Evolutionary conservation across 2,329 filamentous ascomycete genomes (phyloP), one percentile per base, ranked within the genome.

Genomic region (Byssochlamys sp.): DNA sequence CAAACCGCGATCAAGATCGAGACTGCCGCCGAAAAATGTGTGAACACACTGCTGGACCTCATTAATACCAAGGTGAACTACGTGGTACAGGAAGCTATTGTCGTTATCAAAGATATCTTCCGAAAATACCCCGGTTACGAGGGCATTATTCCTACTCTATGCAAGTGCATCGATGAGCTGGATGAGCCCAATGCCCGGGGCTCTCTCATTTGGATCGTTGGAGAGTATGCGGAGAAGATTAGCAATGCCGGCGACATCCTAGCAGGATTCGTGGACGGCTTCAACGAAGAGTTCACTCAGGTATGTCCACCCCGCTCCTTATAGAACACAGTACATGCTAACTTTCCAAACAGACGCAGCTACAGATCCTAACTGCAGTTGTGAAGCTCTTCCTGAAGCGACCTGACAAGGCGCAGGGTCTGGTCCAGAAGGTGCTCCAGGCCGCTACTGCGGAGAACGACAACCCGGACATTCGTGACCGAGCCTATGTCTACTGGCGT

Each of bases 1-100:
- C 94, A 99, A 73, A 92, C 95, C 45, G 94, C 94, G 28, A 97
- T 99, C 78, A 99, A 99, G 81, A 96, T 99, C 63, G 94, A 97
- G 74, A 86, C 85, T 64, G 90, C 92, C 3, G 94, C 90, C 69
- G 92, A 96, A 74, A 95, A 92, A 73, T 97, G 94, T 63, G 94
- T 99, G 60, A 95, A 95, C 66, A 89, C 91, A 0, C 79, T 99
- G 31, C 81, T 97, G 62, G 94, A 99, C 67, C 80, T 99, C 52
- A 96, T 99, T 71, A 89, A 92, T 62, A 96, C 91, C 59, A 97
- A 97, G 77, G 92, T 97, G 74, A 96, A 96, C 78, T 99, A 99
- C 69, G 94, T 99, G 54, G 94, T 99, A 10, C 94, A 99, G 74
- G 94, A 99, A 75, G 92, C 94, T 0, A 87, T 97, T 61, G 90